Evolutionary conservation across 495 filamentous ascomycete species (phyloP).

Genomic region (Annulohypoxylon stygium): DNA sequence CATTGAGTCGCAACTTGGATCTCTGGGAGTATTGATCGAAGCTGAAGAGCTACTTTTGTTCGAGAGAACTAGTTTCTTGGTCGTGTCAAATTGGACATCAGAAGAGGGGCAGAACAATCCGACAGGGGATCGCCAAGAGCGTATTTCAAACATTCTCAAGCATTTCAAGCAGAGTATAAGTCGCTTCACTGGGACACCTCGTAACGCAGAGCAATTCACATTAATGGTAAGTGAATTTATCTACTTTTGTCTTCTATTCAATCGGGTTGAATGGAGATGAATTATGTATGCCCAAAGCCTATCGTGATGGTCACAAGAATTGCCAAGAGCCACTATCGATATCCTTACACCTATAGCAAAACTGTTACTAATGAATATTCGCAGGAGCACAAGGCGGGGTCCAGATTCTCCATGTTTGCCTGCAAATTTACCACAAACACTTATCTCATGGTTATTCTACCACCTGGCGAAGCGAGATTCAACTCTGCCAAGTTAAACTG

Average conservation of each 20-base stretch:
- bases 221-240: conserved; percentile 54
- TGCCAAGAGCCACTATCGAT: conserved; percentile 11
- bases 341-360: neutral
- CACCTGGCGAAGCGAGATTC: conserved; percentile 86
- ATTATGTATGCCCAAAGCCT: neutral
- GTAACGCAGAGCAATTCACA: conserved; percentile 68
- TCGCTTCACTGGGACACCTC: conserved; percentile 64
- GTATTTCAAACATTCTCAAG: conserved; percentile 96
- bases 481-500: conserved; percentile 92
- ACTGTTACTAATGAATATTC: conserved; percentile 32
- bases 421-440: conserved; percentile 95
- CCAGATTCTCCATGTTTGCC: conserved; percentile 89
- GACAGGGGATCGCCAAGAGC: conserved; percentile 91
- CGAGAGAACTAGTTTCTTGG: conserved; percentile 94
- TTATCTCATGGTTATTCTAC: conserved; percentile 90
- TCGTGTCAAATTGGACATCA: conserved; percentile 86
- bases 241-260: conserved; percentile 9
- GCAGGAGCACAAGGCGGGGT: conserved; percentile 65
- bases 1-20: conserved; percentile 84
- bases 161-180: conserved; percentile 86
- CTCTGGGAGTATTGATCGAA: conserved; percentile 83
- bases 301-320: neutral
- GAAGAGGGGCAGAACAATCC: conserved; percentile 82
- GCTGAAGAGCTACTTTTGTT: conserved; percentile 96
- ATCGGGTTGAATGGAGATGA: conserved; percentile 33